Percentiles rank a stretch among this genome's conserved stretches.
These are phyloP conservation scores for Lactifluus piperatus DNA, from an alignment of 768 basidiomycete species.

Conservation along the genomic window DNA sequence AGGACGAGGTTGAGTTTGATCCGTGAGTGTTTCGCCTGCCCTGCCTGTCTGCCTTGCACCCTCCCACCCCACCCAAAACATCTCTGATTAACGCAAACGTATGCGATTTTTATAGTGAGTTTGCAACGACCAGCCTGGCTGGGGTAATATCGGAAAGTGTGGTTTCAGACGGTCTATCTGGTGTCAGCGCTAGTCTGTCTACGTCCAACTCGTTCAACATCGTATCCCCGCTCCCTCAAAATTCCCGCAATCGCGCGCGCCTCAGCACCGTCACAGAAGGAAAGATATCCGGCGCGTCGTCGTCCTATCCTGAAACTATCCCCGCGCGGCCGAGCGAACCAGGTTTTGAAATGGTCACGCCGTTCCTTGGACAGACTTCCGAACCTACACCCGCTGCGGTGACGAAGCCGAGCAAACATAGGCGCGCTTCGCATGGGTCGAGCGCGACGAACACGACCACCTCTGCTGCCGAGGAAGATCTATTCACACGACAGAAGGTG, in stretches of 20 bases:
- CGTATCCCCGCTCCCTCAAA: conserved; percentile 38
- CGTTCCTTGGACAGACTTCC: conserved; percentile 26
- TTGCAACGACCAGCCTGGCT: conserved; percentile 49
- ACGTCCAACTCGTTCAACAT: conserved; percentile 46
- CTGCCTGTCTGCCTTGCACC: background rate
- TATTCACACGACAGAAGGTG: conserved; percentile 48
- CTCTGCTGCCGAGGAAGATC: conserved; percentile 18
- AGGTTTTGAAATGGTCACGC: conserved; percentile 50
- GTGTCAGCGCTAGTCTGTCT: conserved; percentile 47
- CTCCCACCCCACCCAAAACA: too few relatives aligned
- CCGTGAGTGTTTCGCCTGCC: conserved; percentile 44
- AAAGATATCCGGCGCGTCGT: background rate
- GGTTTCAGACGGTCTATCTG: conserved; percentile 53
- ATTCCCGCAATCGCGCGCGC: conserved; percentile 34
- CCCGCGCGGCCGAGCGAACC: conserved; percentile 29
- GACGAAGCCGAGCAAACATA: background rate
- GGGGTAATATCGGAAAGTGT: conserved; percentile 48
- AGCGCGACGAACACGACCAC: background rate
- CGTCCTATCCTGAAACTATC: conserved; percentile 25
- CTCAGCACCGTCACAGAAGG: conserved; percentile 48
- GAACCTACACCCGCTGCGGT: background rate
- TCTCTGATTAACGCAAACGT: background rate
- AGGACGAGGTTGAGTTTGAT: conserved; percentile 69
- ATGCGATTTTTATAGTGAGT: conserved; percentile 48
- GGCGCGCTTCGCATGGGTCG: conserved; percentile 20